Evolutionary conservation across 225 moss, liverwort and hornwort genomes (phyloP).

Genomic region (Asterella californica): DNA sequence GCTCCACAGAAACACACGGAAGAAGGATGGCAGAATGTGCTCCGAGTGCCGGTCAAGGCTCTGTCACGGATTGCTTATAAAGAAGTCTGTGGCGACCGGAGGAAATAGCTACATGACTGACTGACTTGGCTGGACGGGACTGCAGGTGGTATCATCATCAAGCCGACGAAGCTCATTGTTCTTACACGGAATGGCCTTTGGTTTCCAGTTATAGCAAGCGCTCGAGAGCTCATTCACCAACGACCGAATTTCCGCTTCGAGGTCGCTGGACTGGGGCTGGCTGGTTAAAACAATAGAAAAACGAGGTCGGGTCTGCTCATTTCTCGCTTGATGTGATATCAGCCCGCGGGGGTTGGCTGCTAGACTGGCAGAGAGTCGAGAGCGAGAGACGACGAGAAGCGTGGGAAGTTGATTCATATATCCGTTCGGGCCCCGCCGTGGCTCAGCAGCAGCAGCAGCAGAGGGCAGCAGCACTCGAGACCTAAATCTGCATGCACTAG

Average conservation of each 20-base stretch:
- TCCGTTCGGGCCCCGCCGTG: not conserved
- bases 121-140: too few species aligned
- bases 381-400: not conserved
- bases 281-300: not conserved
- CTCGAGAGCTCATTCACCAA: not conserved
- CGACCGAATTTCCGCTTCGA: too few species aligned
- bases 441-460: not conserved
- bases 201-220: not conserved
- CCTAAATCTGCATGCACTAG: not conserved
- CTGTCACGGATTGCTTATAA: too few species aligned
- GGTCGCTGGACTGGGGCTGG: too few species aligned
- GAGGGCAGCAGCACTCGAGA: not conserved
- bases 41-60: not conserved
- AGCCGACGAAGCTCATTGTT: not conserved
- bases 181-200: not conserved
- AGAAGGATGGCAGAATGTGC: not conserved
- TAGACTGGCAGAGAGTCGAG: not conserved
- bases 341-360: not conserved
- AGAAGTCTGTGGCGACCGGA: too few species aligned
- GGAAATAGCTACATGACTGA: too few species aligned
- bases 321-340: not conserved
- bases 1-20: not conserved
- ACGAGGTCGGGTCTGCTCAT: not conserved
- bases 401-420: constrained; percentile 1
- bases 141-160: not conserved